phyloP scores from a whole-genome alignment of 352 stramenopile species.

The Albugo laibachii region DNA sequence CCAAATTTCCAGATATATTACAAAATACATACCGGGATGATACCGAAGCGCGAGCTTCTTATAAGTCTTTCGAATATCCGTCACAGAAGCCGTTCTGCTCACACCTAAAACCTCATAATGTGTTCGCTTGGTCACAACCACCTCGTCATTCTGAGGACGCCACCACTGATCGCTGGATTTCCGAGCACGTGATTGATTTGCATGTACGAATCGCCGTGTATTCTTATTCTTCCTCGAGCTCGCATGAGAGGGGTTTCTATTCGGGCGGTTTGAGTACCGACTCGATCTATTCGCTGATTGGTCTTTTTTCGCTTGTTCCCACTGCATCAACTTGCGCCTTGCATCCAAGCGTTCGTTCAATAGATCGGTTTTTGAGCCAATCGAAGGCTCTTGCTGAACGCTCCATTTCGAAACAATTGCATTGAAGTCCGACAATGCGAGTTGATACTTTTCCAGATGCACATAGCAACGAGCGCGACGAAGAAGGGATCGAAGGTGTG shows the following conservation, averaged over 20 bases:
- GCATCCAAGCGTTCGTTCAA: not conserved
- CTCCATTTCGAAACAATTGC: conserved; percentile 19
- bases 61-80: conserved; percentile 81
- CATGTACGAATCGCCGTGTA: not conserved
- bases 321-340: conserved; percentile 1
- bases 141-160: not conserved
- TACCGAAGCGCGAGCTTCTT: conserved; percentile 71
- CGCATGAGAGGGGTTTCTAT: not conserved
- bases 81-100: conserved; percentile 20
- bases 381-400: not conserved
- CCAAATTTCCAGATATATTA: conserved; percentile 1
- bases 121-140: conserved; percentile 9
- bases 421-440: conserved; percentile 58
- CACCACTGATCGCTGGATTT: not conserved
- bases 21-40: conserved; percentile 42
- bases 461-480: conserved; percentile 51
- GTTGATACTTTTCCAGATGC: conserved; percentile 26
- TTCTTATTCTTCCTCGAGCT: not conserved
- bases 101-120: conserved; percentile 75
- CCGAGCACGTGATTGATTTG: not conserved
- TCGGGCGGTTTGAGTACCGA: not conserved
- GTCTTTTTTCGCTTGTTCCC: conserved; percentile 13
- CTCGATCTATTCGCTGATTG: conserved; percentile 10
- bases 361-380: not conserved
- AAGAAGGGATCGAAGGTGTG: conserved; percentile 33